phyloP scores from a whole-genome alignment of 306 rosid species.

The Quercus mongolica region DNA sequence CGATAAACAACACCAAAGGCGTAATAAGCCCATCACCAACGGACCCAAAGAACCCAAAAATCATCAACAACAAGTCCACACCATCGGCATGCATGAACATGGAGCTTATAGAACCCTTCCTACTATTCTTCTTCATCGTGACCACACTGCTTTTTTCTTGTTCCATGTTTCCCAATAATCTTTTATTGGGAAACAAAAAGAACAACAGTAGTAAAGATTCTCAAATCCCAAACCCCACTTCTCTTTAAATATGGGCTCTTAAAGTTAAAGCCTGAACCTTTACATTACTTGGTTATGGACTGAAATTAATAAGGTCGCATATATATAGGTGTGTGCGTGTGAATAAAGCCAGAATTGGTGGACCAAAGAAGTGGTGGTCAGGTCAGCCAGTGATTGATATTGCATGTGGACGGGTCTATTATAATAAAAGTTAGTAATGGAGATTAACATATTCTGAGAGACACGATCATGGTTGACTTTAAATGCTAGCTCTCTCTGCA shows the following conservation, averaged over 20 bases:
- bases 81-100: constrained; percentile 35
- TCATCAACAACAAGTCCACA: constrained; percentile 24
- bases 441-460: background rate
- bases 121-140: background rate
- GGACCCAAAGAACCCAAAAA: constrained; percentile 26
- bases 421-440: background rate
- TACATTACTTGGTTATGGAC: background rate
- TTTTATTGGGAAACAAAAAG: constrained; percentile 20
- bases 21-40: constrained; percentile 16
- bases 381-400: background rate
- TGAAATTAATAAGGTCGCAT: background rate
- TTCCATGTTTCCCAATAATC: background rate
- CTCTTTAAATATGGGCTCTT: background rate
- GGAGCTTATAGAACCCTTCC: constrained; percentile 22
- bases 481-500: background rate
- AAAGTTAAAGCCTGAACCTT: constrained; percentile 1
- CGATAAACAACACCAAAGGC: constrained; percentile 21
- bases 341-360: background rate
- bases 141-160: background rate
- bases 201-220: constrained; percentile 13
- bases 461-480: constrained; percentile 15
- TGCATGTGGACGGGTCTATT: constrained; percentile 9
- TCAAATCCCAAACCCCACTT: background rate
- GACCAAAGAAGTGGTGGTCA: background rate
- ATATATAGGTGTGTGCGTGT: constrained; percentile 25